Conservation (phyloP, 805 yeast genomes). For the Ogataea zsoltii region DNA sequence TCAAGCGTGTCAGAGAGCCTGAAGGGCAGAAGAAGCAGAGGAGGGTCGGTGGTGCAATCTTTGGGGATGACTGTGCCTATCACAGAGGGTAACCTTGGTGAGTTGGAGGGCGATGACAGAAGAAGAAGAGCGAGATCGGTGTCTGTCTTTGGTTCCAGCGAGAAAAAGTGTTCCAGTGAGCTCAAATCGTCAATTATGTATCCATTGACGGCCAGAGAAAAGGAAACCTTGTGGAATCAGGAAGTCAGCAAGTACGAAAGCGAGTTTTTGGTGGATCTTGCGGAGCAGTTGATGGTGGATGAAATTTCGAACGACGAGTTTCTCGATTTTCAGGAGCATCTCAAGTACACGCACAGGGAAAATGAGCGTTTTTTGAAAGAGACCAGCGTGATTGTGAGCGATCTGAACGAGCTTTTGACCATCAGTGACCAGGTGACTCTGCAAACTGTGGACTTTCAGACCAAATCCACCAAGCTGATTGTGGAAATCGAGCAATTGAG, state of each 20-base stretch:
- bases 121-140: slow-evolving; percentile 5
- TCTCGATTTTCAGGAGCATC: slow-evolving; percentile 38
- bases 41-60: slow-evolving; percentile 61
- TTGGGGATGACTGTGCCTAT: slow-evolving; percentile 58
- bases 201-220: slow-evolving; percentile 44
- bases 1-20: slow-evolving; percentile 25
- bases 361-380: slow-evolving; percentile 43
- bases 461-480: slow-evolving; percentile 52
- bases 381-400: slow-evolving; percentile 44
- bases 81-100: slow-evolving; percentile 28
- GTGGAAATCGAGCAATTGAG: slow-evolving; percentile 45
- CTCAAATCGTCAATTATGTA: slow-evolving; percentile 14
- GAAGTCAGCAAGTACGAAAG: slow-evolving; percentile 42
- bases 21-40: slow-evolving; percentile 41
- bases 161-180: background rate
- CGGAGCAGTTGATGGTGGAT: slow-evolving; percentile 43
- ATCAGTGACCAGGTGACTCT: slow-evolving; percentile 59
- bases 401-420: slow-evolving; percentile 47
- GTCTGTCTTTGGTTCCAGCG: background rate
- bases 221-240: slow-evolving; percentile 34
- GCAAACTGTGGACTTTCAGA: slow-evolving; percentile 66
- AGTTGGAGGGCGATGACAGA: slow-evolving; percentile 3
- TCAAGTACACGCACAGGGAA: slow-evolving; percentile 28
- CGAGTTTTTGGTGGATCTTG: slow-evolving; percentile 40
- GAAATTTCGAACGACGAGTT: slow-evolving; percentile 37